phyloP scores from a whole-genome alignment of 78 protist species.

The Chrysochromulina tobinii region DNA sequence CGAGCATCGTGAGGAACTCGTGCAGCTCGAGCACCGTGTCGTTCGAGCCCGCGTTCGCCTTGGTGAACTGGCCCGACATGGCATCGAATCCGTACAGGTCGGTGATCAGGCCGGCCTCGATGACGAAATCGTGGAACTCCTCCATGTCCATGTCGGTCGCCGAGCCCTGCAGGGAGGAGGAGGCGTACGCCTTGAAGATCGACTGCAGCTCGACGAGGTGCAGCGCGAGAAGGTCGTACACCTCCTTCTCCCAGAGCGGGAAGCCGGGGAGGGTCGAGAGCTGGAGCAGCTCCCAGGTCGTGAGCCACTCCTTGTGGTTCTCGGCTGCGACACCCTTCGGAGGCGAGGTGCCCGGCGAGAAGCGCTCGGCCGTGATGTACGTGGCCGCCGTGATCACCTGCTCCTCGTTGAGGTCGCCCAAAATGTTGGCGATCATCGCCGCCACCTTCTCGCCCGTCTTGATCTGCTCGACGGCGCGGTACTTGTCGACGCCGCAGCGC shows the following conservation, averaged over 20 bases:
- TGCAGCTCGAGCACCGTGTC: neutral
- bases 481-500: neutral
- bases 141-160: neutral
- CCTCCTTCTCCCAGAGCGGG: neutral
- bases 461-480: neutral
- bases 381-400: neutral
- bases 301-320: no score
- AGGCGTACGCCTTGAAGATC: no score
- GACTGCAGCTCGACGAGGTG: neutral
- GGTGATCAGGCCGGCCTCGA: neutral
- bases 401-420: neutral
- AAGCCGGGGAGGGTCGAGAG: no score
- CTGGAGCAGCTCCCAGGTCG: no score
- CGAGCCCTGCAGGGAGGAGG: neutral
- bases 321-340: no score
- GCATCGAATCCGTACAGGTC: neutral
- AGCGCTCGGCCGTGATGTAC: no score
- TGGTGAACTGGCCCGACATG: no score
- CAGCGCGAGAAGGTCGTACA: neutral
- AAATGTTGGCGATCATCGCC: neutral
- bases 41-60: no score
- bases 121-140: neutral
- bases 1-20: neutral
- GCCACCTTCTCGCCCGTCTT: neutral
- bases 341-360: no score